A percentile compares a stretch with the other conserved stretches of the same genome.
These are phyloP conservation scores for Stephanodiscus triporus DNA, from an alignment of 108 stramenopile genomes.

Conservation along the genomic window DNA sequence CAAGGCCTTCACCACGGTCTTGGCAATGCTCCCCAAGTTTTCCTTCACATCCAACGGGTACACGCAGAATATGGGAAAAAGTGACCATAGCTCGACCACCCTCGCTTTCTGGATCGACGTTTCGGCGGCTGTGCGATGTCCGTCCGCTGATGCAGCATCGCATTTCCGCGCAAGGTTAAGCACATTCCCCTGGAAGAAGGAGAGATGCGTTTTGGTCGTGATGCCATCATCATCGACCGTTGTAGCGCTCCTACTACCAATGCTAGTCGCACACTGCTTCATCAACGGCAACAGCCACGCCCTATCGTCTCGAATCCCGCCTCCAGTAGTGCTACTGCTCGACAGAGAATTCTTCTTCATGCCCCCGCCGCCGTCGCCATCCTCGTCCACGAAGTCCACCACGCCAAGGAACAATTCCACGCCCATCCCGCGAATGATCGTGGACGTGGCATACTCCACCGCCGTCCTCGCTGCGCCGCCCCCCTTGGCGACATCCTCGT, in stretches of 20 bases:
- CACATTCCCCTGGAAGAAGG: slow-evolving; percentile 71
- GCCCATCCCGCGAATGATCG: slow-evolving; percentile 68
- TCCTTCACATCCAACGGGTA: slow-evolving; percentile 60
- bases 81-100: slow-evolving; percentile 74
- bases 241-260: slow-evolving; percentile 9
- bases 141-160: slow-evolving; percentile 58
- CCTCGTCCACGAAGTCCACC: slow-evolving; percentile 51
- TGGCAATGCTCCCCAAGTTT: slow-evolving; percentile 57
- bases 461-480: slow-evolving; percentile 43
- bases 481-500: slow-evolving; percentile 37
- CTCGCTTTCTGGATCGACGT: slow-evolving; percentile 37
- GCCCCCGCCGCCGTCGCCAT: slow-evolving; percentile 2
- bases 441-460: slow-evolving; percentile 65
- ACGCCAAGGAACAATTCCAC: slow-evolving; percentile 63
- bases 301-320: slow-evolving; percentile 50
- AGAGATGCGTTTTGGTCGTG: slow-evolving; percentile 39
- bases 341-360: slow-evolving; percentile 23
- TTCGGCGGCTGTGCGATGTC: slow-evolving; percentile 51
- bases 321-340: slow-evolving; percentile 42
- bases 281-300: slow-evolving; percentile 73
- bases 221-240: slow-evolving; percentile 4
- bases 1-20: slow-evolving; percentile 68
- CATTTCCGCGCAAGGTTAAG: slow-evolving; percentile 66
- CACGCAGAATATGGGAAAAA: slow-evolving; percentile 71
- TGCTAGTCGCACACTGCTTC: slow-evolving; percentile 39